Percentiles rank a stretch among this genome's conserved stretches.
phyloP scores from a whole-genome alignment of 352 stramenopile genomes.

The Phytophthora pistaciae region DNA sequence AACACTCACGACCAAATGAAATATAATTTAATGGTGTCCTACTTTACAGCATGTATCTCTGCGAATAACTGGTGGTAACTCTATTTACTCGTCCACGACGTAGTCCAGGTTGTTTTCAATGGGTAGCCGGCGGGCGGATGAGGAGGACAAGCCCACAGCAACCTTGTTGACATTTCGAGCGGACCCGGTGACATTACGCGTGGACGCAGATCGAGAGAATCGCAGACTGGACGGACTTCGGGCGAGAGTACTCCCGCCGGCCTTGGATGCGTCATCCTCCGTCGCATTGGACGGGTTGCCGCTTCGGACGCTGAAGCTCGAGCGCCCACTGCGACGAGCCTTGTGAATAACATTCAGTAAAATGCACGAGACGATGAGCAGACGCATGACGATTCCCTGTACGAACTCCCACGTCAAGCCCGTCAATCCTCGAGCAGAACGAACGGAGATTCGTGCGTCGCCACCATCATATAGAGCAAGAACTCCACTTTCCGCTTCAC shows the following conservation, averaged over 20 bases:
- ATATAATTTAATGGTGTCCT: no score
- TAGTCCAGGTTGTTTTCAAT: background rate
- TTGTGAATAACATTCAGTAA: background rate
- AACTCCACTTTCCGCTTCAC: slow-evolving; percentile 29
- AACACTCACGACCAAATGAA: no score
- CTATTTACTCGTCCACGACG: background rate
- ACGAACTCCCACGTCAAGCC: slow-evolving; percentile 28
- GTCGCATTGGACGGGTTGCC: background rate
- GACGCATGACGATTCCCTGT: slow-evolving; percentile 20
- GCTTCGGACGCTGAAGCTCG: slow-evolving; percentile 1
- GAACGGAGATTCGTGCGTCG: slow-evolving; percentile 29
- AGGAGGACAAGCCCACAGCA: background rate
- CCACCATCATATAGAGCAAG: slow-evolving; percentile 20
- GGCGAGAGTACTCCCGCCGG: background rate
- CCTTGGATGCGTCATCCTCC: background rate
- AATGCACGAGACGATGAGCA: slow-evolving; percentile 30
- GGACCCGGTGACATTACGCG: background rate
- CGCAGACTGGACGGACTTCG: background rate
- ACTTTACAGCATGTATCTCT: no score
- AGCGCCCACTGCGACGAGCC: background rate
- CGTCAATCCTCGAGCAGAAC: slow-evolving; percentile 16
- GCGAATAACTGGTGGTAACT: background rate
- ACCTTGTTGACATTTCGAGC: background rate
- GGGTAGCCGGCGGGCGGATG: background rate
- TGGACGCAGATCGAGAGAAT: background rate